Conservation (phyloP, 164 flowering plant species). For the Umbellularia californica region DNA sequence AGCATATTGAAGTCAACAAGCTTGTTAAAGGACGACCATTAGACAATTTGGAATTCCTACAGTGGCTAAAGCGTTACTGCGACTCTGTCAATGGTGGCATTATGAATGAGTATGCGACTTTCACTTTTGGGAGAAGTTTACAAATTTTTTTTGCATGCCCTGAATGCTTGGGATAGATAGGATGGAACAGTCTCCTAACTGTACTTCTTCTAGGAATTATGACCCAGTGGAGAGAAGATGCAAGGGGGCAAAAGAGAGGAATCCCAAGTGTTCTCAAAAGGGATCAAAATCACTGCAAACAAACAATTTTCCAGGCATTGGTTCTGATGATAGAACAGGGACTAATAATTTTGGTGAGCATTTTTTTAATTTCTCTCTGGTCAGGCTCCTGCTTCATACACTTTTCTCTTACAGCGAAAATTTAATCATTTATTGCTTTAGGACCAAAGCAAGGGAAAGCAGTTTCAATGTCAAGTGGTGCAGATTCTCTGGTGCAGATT, state of each 20-base stretch:
- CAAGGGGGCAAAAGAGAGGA: conserved; percentile 62
- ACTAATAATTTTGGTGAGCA: conserved; percentile 35
- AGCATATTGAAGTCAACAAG: conserved; percentile 89
- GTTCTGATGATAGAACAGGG: conserved; percentile 29
- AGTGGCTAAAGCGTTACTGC: conserved; percentile 93
- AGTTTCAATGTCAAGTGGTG: conserved; percentile 18
- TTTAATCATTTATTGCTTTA: conserved; percentile 10
- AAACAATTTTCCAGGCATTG: conserved; percentile 35
- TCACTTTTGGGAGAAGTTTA: background rate
- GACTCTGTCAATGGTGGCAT: conserved; percentile 91
- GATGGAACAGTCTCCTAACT: conserved; percentile 1
- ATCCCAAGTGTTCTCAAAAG: conserved; percentile 39
- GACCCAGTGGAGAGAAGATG: conserved; percentile 82
- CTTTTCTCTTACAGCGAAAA: conserved; percentile 1
- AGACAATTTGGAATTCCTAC: conserved; percentile 94
- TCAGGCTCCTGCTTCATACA: background rate
- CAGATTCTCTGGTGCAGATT: conserved; percentile 33
- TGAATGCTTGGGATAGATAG: background rate
- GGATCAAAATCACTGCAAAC: conserved; percentile 60
- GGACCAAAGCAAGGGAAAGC: conserved; percentile 47
- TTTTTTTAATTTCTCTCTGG: background rate
- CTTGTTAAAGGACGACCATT: conserved; percentile 87
- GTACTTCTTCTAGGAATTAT: conserved; percentile 50
- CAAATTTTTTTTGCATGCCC: background rate
- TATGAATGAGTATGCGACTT: conserved; percentile 65